Evolutionary conservation across 176 grass and related monocot genomes (phyloP).

Genomic region (Puya raimondii): DNA sequence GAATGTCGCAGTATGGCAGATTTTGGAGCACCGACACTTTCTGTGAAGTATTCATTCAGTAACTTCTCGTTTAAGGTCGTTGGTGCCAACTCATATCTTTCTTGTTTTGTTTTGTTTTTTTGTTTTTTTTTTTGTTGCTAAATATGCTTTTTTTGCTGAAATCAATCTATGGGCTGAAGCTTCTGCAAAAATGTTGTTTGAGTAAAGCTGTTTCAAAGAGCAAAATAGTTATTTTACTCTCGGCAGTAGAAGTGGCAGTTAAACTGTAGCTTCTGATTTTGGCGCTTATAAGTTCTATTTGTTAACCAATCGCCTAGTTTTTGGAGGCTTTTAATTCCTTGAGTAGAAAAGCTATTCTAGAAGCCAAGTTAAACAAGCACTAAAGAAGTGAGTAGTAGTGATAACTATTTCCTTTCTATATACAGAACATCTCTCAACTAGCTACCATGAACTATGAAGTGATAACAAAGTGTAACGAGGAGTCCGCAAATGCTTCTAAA

Average conservation of each 20-base stretch:
- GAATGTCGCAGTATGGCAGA: slow-evolving; percentile 94
- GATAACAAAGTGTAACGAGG: slow-evolving; percentile 62
- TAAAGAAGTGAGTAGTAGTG: no score
- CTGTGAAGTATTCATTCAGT: slow-evolving; percentile 91
- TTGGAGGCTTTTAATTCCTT: background rate
- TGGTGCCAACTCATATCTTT: background rate
- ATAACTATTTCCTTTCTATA: background rate
- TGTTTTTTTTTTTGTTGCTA: background rate
- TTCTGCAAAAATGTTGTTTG: background rate
- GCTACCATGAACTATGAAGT: slow-evolving; percentile 95
- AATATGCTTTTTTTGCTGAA: background rate
- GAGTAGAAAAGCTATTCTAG: background rate
- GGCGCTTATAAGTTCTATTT: no score
- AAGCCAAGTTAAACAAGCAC: background rate
- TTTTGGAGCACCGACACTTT: slow-evolving; percentile 42
- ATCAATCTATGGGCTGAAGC: background rate
- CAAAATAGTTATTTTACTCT: no score
- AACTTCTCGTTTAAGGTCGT: slow-evolving; percentile 97
- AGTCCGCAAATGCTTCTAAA: slow-evolving; percentile 49
- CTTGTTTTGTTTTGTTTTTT: background rate
- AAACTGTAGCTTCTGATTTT: no score
- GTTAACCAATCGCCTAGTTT: no score
- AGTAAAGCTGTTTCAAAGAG: no score
- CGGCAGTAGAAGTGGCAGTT: no score
- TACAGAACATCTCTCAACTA: slow-evolving; percentile 91